phyloP scores from a whole-genome alignment of 2,329 filamentous ascomycete genomes.

The Fusarium subglutinans region DNA sequence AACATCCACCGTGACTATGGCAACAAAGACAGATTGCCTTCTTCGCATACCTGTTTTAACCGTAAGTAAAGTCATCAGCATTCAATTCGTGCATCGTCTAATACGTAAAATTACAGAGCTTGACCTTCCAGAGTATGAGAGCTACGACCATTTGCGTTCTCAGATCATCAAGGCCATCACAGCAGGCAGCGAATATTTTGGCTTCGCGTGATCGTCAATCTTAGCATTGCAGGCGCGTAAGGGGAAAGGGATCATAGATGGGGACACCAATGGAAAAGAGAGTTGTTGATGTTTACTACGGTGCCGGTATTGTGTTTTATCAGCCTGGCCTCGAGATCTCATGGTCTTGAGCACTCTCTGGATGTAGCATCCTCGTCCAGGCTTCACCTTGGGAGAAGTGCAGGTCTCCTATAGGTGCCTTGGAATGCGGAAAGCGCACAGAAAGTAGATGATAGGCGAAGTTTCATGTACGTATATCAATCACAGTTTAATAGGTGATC shows the following conservation, averaged over 20 bases:
- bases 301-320: conserved; percentile 9
- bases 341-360: conserved; percentile 15
- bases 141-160: conserved; percentile 87
- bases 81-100: conserved; percentile 53
- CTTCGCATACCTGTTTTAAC: conserved; percentile 99
- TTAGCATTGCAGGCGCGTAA: conserved; percentile 33
- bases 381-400: conserved; percentile 43
- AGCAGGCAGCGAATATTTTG: conserved; percentile 96
- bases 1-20: conserved; percentile 99
- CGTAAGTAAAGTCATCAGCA: conserved; percentile 71
- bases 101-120: conserved; percentile 71
- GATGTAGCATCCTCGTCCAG: background rate
- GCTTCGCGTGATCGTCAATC: conserved; percentile 76
- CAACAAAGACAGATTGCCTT: conserved; percentile 93
- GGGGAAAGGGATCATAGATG: conserved; percentile 28
- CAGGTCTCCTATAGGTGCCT: conserved; percentile 44
- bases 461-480: conserved; percentile 28
- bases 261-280: conserved; percentile 8
- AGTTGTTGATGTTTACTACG: conserved; percentile 12
- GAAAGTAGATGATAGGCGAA: conserved; percentile 18
- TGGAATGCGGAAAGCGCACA: conserved; percentile 7
- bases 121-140: conserved; percentile 97
- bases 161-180: conserved; percentile 96
- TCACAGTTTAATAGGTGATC: conserved; percentile 1
- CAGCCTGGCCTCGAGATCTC: conserved; percentile 17